Evolutionary conservation across 208 protist genomes (phyloP), one percentile per base, ranked within the genome.

Genomic region (Borovskyia barvae): DNA sequence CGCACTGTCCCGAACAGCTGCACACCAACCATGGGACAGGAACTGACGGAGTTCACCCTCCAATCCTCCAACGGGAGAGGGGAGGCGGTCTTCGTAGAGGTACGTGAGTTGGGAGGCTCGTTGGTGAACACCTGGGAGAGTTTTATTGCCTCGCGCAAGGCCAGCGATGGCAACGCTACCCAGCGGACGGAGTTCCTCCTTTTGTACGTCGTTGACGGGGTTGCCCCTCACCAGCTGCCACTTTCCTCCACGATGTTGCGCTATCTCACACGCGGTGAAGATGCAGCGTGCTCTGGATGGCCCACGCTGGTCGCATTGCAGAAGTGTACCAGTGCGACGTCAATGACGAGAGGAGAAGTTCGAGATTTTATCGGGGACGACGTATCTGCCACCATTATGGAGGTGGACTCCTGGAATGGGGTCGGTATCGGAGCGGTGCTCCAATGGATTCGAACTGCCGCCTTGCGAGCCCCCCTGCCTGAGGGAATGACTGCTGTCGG

Each of bases 331-430:
- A 57, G 72, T 28, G 54, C 51, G 24, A 58, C 75, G 37, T 46
- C 75, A n/a, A 65, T 94, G 53, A 82, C 75, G 24, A 28, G 48
- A n/a, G 43, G 55, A 5, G 84, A 91, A 26, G 58, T 77, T 15
- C 14, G 9, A 8, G 57, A 59, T 24, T 75, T 87, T 33, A 57
- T 90, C 14, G 54, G 45, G 8, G 61, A 57, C 7, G 47, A 41
- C 8, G 22, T 36, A 11, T 8, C 9, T 1, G 29, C 14, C 2
- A 29, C 33, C 22, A 22, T 88, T 22, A 17, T 93, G 17, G 75
- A 75, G 53, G 75, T 82, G 8, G 84, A 91, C 66, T 85, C 84
- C 42, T 94, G 83, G 87, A 91, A 89, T 52, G 83, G 81, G 0
- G 41, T 87, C 3, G 87, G 84, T 8, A 39, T 87, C 19, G 74